phyloP scores from a whole-genome alignment of 139 green algal genomes.

The Ulvella scutata region DNA sequence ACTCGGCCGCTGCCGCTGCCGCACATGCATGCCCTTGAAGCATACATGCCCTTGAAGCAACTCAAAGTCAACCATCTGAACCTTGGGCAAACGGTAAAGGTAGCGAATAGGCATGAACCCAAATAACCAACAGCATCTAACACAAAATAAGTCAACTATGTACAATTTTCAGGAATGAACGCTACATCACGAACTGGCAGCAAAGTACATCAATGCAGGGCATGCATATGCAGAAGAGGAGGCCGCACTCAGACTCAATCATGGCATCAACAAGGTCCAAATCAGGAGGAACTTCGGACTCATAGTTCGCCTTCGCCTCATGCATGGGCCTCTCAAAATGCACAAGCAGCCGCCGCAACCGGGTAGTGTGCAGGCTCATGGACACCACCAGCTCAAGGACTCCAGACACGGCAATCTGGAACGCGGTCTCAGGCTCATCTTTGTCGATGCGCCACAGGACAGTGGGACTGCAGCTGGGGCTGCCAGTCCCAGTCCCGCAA shows the following conservation, averaged over 20 bases:
- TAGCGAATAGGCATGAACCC: too few relatives aligned
- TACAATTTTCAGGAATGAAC: too few relatives aligned
- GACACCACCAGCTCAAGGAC: background rate
- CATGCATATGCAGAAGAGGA: background rate
- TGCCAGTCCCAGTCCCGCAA: too few relatives aligned
- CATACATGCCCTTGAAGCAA: too few relatives aligned
- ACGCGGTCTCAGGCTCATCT: slow-evolving; percentile 1
- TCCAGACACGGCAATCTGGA: background rate
- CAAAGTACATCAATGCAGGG: too few relatives aligned
- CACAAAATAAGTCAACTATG: too few relatives aligned
- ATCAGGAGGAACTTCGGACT: background rate
- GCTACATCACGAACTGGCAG: too few relatives aligned
- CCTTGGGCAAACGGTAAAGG: too few relatives aligned
- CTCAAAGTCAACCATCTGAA: too few relatives aligned
- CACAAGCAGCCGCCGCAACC: background rate
- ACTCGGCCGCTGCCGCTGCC: too few relatives aligned
- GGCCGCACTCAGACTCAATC: background rate
- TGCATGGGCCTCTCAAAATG: background rate
- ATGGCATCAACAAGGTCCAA: background rate
- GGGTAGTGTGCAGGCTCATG: background rate
- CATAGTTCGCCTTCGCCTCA: background rate
- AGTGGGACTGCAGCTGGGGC: background rate
- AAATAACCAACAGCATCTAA: too few relatives aligned
- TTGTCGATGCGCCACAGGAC: background rate
- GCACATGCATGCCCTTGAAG: too few relatives aligned